These are phyloP conservation scores for Penicillium waksmanii DNA, from an alignment of 495 filamentous ascomycete species.

Conservation along the genomic window DNA sequence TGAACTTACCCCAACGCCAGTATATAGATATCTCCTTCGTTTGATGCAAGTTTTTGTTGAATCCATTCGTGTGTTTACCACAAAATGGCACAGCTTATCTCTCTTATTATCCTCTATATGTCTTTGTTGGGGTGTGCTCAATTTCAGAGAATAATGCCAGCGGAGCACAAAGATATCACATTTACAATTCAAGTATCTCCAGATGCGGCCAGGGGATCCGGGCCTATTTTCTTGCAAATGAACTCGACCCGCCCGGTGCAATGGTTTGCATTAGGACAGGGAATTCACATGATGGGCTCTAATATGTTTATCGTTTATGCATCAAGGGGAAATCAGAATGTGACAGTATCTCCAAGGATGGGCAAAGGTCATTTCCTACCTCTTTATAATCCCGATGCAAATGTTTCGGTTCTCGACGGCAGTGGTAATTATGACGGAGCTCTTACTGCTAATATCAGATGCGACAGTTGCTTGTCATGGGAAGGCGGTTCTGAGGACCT, in stretches of 20 bases:
- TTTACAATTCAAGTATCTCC: conserved; percentile 41
- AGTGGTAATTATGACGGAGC: conserved; percentile 56
- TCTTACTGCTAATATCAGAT: conserved; percentile 68
- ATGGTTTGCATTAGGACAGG: conserved; percentile 72
- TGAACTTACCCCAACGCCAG: background rate
- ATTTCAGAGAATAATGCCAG: conserved; percentile 32
- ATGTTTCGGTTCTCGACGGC: conserved; percentile 60
- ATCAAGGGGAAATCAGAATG: conserved; percentile 55
- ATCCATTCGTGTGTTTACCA: too few relatives aligned
- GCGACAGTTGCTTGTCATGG: conserved; percentile 62
- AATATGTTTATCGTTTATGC: conserved; percentile 74
- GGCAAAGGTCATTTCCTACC: conserved; percentile 59
- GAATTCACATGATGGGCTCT: conserved; percentile 61
- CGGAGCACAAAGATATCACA: conserved; percentile 28
- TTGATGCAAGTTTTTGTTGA: background rate
- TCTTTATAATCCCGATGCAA: conserved; percentile 49
- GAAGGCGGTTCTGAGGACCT: conserved; percentile 52
- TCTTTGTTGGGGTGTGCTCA: conserved; percentile 16
- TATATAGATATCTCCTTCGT: background rate
- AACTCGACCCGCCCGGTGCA: conserved; percentile 57
- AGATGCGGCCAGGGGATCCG: conserved; percentile 28
- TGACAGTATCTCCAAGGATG: conserved; percentile 68
- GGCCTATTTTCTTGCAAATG: conserved; percentile 66
- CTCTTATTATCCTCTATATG: background rate
- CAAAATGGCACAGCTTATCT: background rate